Percentiles rank a stretch among this genome's conserved stretches.
phyloP scores from a whole-genome alignment of 345 rosid species.

The Physaria fendleri region DNA sequence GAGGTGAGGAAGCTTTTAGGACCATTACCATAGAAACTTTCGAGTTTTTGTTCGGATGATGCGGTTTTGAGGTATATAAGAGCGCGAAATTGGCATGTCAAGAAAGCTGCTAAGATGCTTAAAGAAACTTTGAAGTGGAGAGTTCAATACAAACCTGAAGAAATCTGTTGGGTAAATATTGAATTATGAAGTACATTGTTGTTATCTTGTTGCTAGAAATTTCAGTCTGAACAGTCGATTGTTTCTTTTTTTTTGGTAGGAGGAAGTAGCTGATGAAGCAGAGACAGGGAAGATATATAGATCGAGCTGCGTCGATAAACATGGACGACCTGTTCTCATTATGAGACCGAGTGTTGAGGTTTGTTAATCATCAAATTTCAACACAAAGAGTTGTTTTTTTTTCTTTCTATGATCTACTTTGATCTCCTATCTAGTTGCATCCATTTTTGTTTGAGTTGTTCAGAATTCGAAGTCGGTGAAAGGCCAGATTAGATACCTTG shows the following conservation, averaged over 20 bases:
- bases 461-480: conserved; percentile 87
- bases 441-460: not conserved
- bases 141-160: conserved; percentile 78
- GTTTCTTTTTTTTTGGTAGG: conserved; percentile 42
- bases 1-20: conserved; percentile 65
- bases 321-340: conserved; percentile 76
- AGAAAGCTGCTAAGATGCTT: conserved; percentile 92
- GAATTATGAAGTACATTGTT: not conserved
- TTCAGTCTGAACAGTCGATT: not conserved
- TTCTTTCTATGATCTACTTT: not conserved
- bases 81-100: conserved; percentile 80
- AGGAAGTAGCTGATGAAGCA: conserved; percentile 81
- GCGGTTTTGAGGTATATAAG: conserved; percentile 59
- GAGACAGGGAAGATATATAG: conserved; percentile 92
- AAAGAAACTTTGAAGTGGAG: conserved; percentile 94
- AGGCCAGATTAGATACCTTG: conserved; percentile 82
- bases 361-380: conserved; percentile 4
- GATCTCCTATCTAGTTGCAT: not conserved
- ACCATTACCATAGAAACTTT: conserved; percentile 49
- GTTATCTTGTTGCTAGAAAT: not conserved
- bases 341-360: conserved; percentile 96
- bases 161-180: conserved; percentile 64
- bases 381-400: not conserved
- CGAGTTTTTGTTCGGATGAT: conserved; percentile 61
- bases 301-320: conserved; percentile 60